Evolutionary conservation across 352 stramenopile genomes (phyloP).

Genomic region (Phytophthora vignae): DNA sequence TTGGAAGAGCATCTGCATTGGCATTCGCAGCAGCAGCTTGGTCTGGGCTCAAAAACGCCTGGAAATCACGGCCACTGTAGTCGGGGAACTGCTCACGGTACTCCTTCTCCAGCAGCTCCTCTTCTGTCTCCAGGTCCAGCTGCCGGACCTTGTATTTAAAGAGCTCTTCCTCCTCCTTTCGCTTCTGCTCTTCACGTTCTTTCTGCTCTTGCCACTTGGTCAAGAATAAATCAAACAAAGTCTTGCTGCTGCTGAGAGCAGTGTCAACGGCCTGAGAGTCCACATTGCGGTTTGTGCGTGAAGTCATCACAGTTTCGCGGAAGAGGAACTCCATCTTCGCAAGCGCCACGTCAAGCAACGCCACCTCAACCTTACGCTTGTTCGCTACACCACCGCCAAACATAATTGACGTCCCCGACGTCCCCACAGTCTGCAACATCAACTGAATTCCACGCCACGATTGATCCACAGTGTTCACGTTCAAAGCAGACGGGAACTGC

Average conservation of each 20-base stretch:
- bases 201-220: conserved; percentile 89
- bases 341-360: conserved; percentile 72
- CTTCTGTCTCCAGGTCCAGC: conserved; percentile 83
- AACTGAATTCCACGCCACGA: conserved; percentile 86
- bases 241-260: conserved; percentile 67
- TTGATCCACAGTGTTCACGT: conserved; percentile 41
- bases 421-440: conserved; percentile 59
- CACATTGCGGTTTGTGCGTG: conserved; percentile 30
- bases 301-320: conserved; percentile 45
- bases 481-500: conserved; percentile 71
- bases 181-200: conserved; percentile 76
- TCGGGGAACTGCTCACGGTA: conserved; percentile 95
- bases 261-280: conserved; percentile 38
- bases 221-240: conserved; percentile 87
- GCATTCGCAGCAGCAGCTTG: conserved; percentile 33
- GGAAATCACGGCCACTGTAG: conserved; percentile 80
- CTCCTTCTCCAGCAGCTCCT: conserved; percentile 87
- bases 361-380: conserved; percentile 73
- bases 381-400: conserved; percentile 52
- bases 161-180: conserved; percentile 72
- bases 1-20: conserved; percentile 15
- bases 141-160: conserved; percentile 91
- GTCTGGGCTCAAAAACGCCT: conserved; percentile 64
- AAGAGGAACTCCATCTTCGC: conserved; percentile 79
- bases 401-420: conserved; percentile 48